Evolutionary conservation across 2,329 filamentous ascomycete species (phyloP).

Genomic region (Aspergillus floridensis): DNA sequence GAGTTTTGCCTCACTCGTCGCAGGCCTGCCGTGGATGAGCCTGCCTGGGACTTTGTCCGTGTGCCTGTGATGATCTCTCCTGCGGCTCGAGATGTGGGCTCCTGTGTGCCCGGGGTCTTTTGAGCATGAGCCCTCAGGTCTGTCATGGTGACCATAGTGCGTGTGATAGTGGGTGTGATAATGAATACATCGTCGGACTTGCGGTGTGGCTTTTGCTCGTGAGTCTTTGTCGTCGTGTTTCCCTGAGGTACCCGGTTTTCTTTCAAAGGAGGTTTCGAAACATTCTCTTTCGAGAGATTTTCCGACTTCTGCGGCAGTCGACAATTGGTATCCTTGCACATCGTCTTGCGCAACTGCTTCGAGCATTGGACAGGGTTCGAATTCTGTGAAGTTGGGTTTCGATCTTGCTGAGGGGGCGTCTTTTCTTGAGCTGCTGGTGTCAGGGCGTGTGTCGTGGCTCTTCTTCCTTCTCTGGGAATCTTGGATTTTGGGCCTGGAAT

Average conservation of each 20-base stretch:
- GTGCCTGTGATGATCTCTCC: conserved; percentile 30
- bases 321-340: conserved; percentile 24
- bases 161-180: conserved; percentile 44
- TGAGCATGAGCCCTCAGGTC: conserved; percentile 18
- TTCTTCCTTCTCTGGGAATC: conserved; percentile 21
- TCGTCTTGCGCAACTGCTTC: conserved; percentile 28
- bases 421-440: conserved; percentile 20
- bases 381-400: conserved; percentile 33
- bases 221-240: conserved; percentile 14
- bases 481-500: conserved; percentile 23
- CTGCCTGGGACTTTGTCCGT: conserved; percentile 26
- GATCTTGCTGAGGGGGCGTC: conserved; percentile 26
- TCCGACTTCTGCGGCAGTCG: conserved; percentile 16
- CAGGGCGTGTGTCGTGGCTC: conserved; percentile 6
- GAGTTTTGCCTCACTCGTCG: conserved; percentile 25
- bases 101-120: conserved; percentile 17
- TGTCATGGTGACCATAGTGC: conserved; percentile 37
- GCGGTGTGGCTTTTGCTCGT: conserved; percentile 13
- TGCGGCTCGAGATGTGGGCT: conserved; percentile 19
- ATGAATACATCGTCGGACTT: conserved; percentile 35
- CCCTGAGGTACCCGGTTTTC: conserved; percentile 21
- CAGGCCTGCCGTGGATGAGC: conserved; percentile 27
- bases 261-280: conserved; percentile 22
- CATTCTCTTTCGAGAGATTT: conserved; percentile 19
- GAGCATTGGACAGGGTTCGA: conserved; percentile 35